Base-by-base conservation (phyloP, 1,284 basidiomycete genomes). In the Anthracocystis setariae region DNA sequence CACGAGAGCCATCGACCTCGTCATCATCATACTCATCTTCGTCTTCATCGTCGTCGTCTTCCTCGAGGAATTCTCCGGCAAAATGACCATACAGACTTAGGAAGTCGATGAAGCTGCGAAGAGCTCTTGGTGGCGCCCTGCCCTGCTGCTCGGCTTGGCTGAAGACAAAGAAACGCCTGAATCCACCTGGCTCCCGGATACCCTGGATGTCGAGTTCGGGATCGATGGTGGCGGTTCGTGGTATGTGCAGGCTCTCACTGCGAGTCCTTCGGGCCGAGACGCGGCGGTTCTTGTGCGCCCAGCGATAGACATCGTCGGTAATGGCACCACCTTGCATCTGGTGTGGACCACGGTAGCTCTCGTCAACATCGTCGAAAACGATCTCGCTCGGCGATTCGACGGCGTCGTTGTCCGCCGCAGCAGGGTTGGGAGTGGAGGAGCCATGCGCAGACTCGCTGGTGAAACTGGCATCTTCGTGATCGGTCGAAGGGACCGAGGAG, bases 81-180 rank as follows among this genome's bases (percentile, higher is more conserved):
- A 80, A 82, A 51, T 82, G 79, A 27, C 80, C 80, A 51, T 82
- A 82, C 17, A 80, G 56, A 55, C 68, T 77, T 29, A 82, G 67
- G 56, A 82, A 82, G 46, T 82, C 80, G 62, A 82, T 78, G 44
- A 82, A 82, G 59, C 73, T 77, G 46, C 76, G 66, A n/a, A 82
- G 51, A 5, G 78, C 80, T 24, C 80, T 49, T 3, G 80, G 80
- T 17, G 76, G 67, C 8, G 77, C 61, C 13, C 77, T 67, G 17
- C 80, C 80, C 56, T 79, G 75, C 42, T 74, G 70, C 15, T 70
- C 70, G 2, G 80, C 80, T 37, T 79, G 77, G 24, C 49, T 61
- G 44, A 75, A 56, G 40, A 82, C 65, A 46, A 78, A 82, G 59
- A 72, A 78, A 8, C 80, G 59, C 17, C 78, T 62, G 60, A 82